Conservation (phyloP, 768 basidiomycete genomes). For the Pisolithus orientalis region DNA sequence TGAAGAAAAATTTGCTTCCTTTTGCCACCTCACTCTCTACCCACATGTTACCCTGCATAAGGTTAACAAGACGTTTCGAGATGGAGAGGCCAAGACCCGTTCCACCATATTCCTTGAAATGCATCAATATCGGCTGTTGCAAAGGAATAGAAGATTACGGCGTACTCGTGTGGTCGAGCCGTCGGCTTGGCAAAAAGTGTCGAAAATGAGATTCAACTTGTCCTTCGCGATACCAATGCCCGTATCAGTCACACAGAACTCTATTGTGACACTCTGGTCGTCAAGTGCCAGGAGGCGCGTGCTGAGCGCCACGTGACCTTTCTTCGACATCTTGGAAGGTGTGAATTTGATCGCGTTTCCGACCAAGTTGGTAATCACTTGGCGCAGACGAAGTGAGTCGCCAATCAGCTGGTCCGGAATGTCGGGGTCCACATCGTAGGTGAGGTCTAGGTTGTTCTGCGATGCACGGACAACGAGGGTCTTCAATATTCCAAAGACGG, state of each 20-base stretch:
- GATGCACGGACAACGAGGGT: constrained; percentile 96
- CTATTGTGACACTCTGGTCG: constrained; percentile 80
- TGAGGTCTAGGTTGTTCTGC: constrained; percentile 93
- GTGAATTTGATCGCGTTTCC: constrained; percentile 99
- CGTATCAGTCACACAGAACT: constrained; percentile 97
- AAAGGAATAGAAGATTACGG: constrained; percentile 13
- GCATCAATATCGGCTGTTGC: not conserved
- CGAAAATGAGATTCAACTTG: constrained; percentile 96
- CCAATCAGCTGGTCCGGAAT: constrained; percentile 97
- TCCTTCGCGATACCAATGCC: constrained; percentile 99
- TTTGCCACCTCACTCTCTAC: constrained; percentile 92
- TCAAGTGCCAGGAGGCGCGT: constrained; percentile 75
- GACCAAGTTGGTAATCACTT: constrained; percentile 92
- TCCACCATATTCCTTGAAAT: constrained; percentile 79
- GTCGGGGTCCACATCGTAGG: constrained; percentile 91
- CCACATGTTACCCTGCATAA: constrained; percentile 99
- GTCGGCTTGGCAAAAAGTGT: constrained; percentile 98
- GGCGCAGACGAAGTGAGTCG: constrained; percentile 88
- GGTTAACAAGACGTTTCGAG: constrained; percentile 91
- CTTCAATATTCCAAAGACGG: constrained; percentile 95
- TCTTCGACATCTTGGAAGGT: constrained; percentile 65
- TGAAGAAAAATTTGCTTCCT: constrained; percentile 96
- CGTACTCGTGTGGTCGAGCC: constrained; percentile 91
- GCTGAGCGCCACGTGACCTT: constrained; percentile 88
- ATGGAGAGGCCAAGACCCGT: constrained; percentile 96